phyloP scores from a whole-genome alignment of 306 rosid genomes.

The Canavalia gladiata region DNA sequence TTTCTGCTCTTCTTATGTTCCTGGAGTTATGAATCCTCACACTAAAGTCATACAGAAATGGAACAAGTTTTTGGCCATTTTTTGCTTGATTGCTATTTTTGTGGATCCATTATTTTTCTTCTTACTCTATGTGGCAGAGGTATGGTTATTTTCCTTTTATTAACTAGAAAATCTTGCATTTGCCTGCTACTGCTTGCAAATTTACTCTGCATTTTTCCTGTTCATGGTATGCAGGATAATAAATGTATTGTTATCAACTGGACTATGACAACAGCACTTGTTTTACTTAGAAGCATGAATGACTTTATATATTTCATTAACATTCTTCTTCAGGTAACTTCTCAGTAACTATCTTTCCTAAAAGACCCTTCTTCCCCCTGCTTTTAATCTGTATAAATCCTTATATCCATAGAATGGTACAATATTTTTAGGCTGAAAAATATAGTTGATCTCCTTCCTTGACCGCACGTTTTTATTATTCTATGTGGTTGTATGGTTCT shows the following conservation, averaged over 20 bases:
- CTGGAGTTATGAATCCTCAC: conserved; percentile 89
- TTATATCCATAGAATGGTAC: background rate
- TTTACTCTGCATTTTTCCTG: conserved; percentile 20
- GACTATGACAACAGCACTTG: conserved; percentile 61
- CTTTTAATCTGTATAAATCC: conserved; percentile 9
- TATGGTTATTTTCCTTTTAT: conserved; percentile 47
- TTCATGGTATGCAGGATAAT: conserved; percentile 53
- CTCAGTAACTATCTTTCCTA: background rate
- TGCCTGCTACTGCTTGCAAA: conserved; percentile 12
- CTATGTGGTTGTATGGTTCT: background rate
- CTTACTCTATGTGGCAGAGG: conserved; percentile 62
- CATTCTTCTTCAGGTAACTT: conserved; percentile 83
- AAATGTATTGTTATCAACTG: conserved; percentile 67
- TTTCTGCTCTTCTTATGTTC: conserved; percentile 60
- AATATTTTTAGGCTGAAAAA: conserved; percentile 1
- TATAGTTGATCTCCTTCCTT: background rate
- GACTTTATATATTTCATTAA: conserved; percentile 74
- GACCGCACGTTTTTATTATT: background rate
- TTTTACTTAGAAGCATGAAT: conserved; percentile 70
- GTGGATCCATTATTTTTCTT: conserved; percentile 91
- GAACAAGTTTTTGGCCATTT: conserved; percentile 76
- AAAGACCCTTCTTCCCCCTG: background rate
- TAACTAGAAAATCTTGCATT: background rate
- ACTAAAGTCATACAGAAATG: conserved; percentile 71
- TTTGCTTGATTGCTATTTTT: conserved; percentile 76